Base-by-base conservation (phyloP, 116 monocot genomes). In the Cymodocea nodosa region DNA sequence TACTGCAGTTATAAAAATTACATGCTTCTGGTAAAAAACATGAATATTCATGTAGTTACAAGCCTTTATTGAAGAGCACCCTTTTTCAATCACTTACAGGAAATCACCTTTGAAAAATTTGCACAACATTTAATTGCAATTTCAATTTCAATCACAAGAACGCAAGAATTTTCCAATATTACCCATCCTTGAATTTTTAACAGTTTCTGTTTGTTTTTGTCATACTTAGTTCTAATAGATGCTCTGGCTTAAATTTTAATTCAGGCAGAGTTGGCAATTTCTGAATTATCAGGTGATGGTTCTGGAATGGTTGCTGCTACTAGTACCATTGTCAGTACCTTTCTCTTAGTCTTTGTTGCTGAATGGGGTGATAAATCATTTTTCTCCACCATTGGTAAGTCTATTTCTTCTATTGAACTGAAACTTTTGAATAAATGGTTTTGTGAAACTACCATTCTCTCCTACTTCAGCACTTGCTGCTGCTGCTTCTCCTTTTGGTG, bases 311-410 rank as follows among this genome's bases (percentile, higher is more conserved):
- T 84, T 67, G 62, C 90, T 69, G 86, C 81, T 75, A 80, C 94
- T 59, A 87, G 57, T 63, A 94, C 94, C 52, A 73, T 81, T 7
- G 64, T 90, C 34, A 94, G 94, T 75, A 94, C 94, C 60, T 94
- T 94, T 60, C 35, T 83, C n/a, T 72, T 94, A 70, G 94, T 94
- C 55, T 94, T 94, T 85, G 82, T 94, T 58, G 94, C 94, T 70
- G 94, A 94, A 83, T 94, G 94, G 94, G 94, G 94, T 59, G 94
- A 94, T 70, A 94, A 90, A 83, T 94, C 94, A 2, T 94, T 94
- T 74, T 94, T 94, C 72, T 94, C 94, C 24, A 94, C 94, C 8
- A 87, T 90, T 73, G 90, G 94, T 89, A 59, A 36, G 71, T 73
- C 19, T 23, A 11, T 58, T 35, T 40, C 20, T 36, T 35, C 13